A percentile compares a stretch with the other conserved stretches of the same genome.
Conservation (phyloP, 2,329 filamentous ascomycete species). For the Aspergillus latus region DNA sequence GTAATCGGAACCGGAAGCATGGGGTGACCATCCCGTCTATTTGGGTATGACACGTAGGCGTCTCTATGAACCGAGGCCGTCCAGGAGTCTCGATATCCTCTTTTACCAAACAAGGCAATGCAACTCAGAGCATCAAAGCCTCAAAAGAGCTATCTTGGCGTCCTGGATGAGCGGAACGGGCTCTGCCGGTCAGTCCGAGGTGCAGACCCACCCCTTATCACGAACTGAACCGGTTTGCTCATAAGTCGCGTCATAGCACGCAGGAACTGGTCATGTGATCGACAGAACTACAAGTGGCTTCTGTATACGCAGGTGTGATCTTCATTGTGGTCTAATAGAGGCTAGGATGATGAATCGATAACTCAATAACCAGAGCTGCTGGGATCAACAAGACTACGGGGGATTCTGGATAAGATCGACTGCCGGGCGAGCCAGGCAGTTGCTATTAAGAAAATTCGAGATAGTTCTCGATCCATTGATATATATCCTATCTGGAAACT, state of each 20-base stretch:
- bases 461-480: neutral
- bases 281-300: neutral
- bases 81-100: neutral
- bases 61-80: neutral
- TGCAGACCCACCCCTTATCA: conserved; percentile 4
- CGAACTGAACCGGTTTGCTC: conserved; percentile 1
- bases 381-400: no score
- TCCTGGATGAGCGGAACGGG: neutral
- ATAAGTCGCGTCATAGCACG: conserved; percentile 2
- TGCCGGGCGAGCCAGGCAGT: no score
- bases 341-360: no score
- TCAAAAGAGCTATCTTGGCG: neutral
- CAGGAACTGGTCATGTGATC: conserved; percentile 5
- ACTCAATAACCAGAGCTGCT: no score
- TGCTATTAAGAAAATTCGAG: no score
- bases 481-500: neutral
- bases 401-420: no score
- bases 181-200: neutral
- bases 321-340: neutral
- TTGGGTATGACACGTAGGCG: neutral
- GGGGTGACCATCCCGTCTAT: neutral
- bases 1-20: neutral
- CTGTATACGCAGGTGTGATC: neutral
- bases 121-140: neutral
- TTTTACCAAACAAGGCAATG: neutral